Evolutionary conservation across 2,329 filamentous ascomycete genomes (phyloP), one percentile per base, ranked within the genome.

Genomic region (Alternaria hordeiaustralica): DNA sequence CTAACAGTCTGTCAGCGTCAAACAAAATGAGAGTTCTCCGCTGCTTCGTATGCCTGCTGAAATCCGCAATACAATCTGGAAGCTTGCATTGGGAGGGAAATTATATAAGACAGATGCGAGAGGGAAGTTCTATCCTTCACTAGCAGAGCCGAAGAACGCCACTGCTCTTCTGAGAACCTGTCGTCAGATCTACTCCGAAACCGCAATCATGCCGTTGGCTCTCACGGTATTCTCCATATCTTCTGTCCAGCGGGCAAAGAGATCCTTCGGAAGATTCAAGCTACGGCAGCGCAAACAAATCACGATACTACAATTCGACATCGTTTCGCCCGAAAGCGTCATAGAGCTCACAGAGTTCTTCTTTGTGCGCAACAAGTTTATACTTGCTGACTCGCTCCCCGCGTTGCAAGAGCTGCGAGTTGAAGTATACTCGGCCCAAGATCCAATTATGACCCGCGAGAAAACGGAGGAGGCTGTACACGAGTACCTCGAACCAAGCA

Each of bases 21-120:
- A 57, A 30, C 50, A 8, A 10, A 70, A 72, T 12, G 58, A 50
- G 21, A 15, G 21, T 2, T 69, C 61, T 9, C 65, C 61, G 6
- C 50, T 73, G 6, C 63, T 72, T 10, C 56, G 60, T 11, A 57
- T 72, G 2, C 70, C 69, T 4, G 33, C 68, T 0, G 65, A 72
- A 25, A 64, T 72, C 6, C 59, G 68, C 5, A 69, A 64, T 9
- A 2, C 7, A 1, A 66, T 72, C 33, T 74, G 68, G 68, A 33
- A 61, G 25, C 45, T 63, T 18, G 66, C 46, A 2, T 58, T 74
- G 18, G 69, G 68, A 0, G 58, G 60, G 4, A 65, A 36, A 18
- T 12, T 50, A 3, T 65, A 61, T 55, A 18, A 43, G 6, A 3
- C 15, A 30, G 12, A 30, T 3, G 11, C 0, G 28, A 30, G 12